These are phyloP conservation scores for Schwanniomyces vanrijiae DNA, from an alignment of 805 yeast species.

Conservation along the genomic window DNA sequence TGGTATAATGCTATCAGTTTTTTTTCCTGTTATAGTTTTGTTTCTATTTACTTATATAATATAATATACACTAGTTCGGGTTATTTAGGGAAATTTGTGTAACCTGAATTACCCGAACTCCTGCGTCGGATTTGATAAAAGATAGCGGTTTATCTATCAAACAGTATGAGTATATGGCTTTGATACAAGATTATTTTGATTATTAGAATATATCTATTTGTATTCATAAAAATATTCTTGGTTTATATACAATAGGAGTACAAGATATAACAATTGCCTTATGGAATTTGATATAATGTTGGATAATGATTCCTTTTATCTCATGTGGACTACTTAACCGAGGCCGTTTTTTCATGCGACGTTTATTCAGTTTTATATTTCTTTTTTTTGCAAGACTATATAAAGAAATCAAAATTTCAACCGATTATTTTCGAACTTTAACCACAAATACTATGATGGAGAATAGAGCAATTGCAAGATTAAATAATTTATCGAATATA, in stretches of 20 bases:
- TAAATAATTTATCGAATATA: constrained; percentile 28
- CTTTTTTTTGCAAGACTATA: neutral
- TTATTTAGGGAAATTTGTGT: neutral
- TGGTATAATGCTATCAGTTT: too few relatives aligned
- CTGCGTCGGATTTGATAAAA: too few relatives aligned
- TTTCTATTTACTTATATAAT: too few relatives aligned
- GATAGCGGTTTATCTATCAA: neutral
- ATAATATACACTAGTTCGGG: constrained; percentile 4
- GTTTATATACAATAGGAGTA: too few relatives aligned
- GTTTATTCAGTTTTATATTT: neutral
- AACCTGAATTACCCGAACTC: neutral
- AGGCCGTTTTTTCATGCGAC: neutral
- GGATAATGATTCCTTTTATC: too few relatives aligned
- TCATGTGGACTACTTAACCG: neutral
- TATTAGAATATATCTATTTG: too few relatives aligned
- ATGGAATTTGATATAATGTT: too few relatives aligned
- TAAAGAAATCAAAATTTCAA: neutral
- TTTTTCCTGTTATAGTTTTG: too few relatives aligned
- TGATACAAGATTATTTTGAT: too few relatives aligned
- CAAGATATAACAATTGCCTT: too few relatives aligned
- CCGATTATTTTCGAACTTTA: neutral
- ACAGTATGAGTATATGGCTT: too few relatives aligned
- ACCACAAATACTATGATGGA: neutral
- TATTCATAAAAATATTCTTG: too few relatives aligned
- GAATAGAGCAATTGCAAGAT: constrained; percentile 21